Evolutionary conservation across 83 land plant genomes (phyloP).

Genomic region (Picea mariana): DNA sequence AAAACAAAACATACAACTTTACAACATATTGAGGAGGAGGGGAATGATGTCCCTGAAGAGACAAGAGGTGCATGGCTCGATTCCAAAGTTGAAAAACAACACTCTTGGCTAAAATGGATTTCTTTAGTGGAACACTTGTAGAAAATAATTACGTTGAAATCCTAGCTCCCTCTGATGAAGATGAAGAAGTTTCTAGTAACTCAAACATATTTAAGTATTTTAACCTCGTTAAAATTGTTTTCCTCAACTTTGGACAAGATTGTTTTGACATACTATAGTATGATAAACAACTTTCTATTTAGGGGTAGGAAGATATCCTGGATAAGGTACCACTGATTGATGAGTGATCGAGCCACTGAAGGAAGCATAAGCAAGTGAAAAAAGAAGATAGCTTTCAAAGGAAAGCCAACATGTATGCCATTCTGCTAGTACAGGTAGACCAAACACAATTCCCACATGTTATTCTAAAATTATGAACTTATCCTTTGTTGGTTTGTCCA

Average conservation of each 20-base stretch:
- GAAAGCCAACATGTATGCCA: too few species aligned
- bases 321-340: too few species aligned
- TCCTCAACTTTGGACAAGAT: slow-evolving; percentile 9
- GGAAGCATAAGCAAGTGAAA: too few species aligned
- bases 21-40: neutral
- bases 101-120: slow-evolving; percentile 14
- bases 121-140: slow-evolving; percentile 3
- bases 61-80: neutral
- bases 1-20: neutral
- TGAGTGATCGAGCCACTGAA: too few species aligned
- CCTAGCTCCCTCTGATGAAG: too few species aligned
- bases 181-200: neutral
- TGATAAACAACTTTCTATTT: too few species aligned
- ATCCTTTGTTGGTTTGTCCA: too few species aligned
- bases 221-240: slow-evolving; percentile 7
- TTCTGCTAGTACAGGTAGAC: too few species aligned
- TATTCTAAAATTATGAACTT: too few species aligned
- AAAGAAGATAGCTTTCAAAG: too few species aligned
- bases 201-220: neutral
- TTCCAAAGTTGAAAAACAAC: neutral
- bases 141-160: slow-evolving; percentile 1
- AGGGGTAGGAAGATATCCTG: too few species aligned
- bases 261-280: slow-evolving; percentile 10
- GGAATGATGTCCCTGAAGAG: neutral
- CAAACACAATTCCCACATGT: too few species aligned